Evolutionary conservation across 2,329 filamentous ascomycete species (phyloP).

Genomic region (Trichophyton rubrum): DNA sequence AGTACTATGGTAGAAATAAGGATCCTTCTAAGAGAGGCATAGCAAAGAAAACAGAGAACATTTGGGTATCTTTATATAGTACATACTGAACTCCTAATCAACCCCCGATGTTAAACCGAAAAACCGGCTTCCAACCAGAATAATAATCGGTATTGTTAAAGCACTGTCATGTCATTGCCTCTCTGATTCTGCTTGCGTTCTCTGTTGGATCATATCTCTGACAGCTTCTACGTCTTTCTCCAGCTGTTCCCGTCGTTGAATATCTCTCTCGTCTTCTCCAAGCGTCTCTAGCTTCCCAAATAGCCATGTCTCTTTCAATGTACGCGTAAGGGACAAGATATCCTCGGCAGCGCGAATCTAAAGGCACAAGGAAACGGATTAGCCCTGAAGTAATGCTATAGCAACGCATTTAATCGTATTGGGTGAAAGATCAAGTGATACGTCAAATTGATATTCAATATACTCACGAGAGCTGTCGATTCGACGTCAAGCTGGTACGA

Average conservation of each 20-base stretch:
- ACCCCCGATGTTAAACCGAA: background rate
- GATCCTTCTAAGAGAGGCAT: too few relatives aligned
- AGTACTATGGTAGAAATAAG: background rate
- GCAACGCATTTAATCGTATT: background rate
- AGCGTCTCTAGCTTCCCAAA: slow-evolving; percentile 52
- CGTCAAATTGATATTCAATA: too few relatives aligned
- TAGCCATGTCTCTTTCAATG: slow-evolving; percentile 55
- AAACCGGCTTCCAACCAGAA: background rate
- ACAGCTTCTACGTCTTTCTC: slow-evolving; percentile 39
- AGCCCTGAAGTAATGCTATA: background rate
- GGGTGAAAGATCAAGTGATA: background rate
- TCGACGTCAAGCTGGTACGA: slow-evolving; percentile 48
- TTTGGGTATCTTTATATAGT: background rate
- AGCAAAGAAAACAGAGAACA: background rate
- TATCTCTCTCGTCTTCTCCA: slow-evolving; percentile 30
- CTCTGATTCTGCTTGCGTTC: slow-evolving; percentile 16
- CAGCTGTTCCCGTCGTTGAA: slow-evolving; percentile 31
- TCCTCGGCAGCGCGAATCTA: slow-evolving; percentile 52
- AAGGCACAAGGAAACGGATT: background rate
- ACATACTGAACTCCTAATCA: background rate
- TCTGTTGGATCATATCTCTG: slow-evolving; percentile 31
- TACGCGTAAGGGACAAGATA: slow-evolving; percentile 46
- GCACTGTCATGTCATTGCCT: background rate
- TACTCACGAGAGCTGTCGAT: slow-evolving; percentile 43
- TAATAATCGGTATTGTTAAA: background rate